These are phyloP conservation scores for Trichoderma simmonsii DNA, from an alignment of 2,329 filamentous ascomycete genomes.

Conservation along the genomic window DNA sequence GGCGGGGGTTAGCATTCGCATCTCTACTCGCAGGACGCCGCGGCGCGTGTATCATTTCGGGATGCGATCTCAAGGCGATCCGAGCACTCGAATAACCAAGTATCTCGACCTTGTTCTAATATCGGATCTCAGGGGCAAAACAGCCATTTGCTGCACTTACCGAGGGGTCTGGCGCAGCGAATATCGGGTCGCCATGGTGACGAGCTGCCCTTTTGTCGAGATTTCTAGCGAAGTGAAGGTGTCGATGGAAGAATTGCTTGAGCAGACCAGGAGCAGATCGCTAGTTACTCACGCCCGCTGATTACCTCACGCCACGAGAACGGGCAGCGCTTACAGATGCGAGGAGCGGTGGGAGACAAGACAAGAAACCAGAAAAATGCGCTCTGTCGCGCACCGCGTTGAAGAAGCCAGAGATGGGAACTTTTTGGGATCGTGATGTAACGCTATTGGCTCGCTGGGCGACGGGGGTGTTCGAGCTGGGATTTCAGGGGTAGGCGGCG, in stretches of 20 bases:
- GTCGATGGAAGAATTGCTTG: not conserved
- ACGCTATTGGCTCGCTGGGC: slow-evolving; percentile 20
- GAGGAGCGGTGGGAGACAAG: not conserved
- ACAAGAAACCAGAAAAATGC: not conserved
- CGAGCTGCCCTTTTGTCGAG: not conserved
- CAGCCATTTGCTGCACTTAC: slow-evolving; percentile 21
- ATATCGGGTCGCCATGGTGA: slow-evolving; percentile 28
- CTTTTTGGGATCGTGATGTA: slow-evolving; percentile 19
- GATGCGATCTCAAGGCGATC: not conserved
- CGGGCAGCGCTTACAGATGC: not conserved
- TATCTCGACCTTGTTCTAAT: not conserved
- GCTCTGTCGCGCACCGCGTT: slow-evolving; percentile 5
- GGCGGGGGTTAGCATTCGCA: not conserved
- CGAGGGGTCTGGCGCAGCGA: slow-evolving; percentile 33
- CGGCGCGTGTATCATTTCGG: not conserved
- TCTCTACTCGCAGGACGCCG: not conserved
- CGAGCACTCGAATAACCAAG: not conserved
- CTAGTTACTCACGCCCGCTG: not conserved
- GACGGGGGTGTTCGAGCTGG: slow-evolving; percentile 6
- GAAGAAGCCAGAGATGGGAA: slow-evolving; percentile 14
- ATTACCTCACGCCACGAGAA: not conserved
- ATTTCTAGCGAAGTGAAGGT: not conserved
- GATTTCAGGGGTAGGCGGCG: not conserved
- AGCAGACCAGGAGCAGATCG: not conserved
- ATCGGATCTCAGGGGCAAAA: not conserved